A percentile compares a stretch with the other conserved stretches of the same genome.
Evolutionary conservation across 805 yeast species (phyloP).

Genomic region (Lachancea lanzarotensis): DNA sequence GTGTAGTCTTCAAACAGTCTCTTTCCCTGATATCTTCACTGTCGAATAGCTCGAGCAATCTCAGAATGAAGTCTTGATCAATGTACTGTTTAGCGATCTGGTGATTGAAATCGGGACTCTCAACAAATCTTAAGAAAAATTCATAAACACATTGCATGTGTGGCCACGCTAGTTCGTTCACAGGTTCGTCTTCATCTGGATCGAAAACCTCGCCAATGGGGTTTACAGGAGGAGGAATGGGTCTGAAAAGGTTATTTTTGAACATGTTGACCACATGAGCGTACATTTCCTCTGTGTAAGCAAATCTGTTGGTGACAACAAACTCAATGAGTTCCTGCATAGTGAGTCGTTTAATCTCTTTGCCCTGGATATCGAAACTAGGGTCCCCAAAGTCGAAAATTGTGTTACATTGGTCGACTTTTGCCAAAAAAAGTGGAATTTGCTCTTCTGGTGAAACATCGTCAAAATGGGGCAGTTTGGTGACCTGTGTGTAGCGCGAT

Average conservation of each 20-base stretch:
- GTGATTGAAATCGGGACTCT: conserved; percentile 90
- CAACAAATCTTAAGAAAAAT: conserved; percentile 85
- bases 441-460: conserved; percentile 82
- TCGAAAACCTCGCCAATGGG: conserved; percentile 95
- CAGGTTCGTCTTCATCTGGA: conserved; percentile 99
- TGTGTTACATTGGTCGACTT: conserved; percentile 89
- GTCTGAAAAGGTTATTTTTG: conserved; percentile 80
- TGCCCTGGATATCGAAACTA: conserved; percentile 83
- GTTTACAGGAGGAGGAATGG: conserved; percentile 97
- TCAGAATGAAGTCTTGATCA: conserved; percentile 82
- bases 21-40: conserved; percentile 96
- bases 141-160: conserved; percentile 97
- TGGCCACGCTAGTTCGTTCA: conserved; percentile 95
- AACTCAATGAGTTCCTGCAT: conserved; percentile 86
- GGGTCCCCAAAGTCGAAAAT: conserved; percentile 94
- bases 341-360: conserved; percentile 83
- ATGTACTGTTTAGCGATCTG: conserved; percentile 88
- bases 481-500: conserved; percentile 55
- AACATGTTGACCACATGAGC: conserved; percentile 85
- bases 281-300: conserved; percentile 87
- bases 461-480: conserved; percentile 76
- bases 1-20: conserved; percentile 88
- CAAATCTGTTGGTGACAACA: conserved; percentile 72
- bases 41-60: conserved; percentile 82
- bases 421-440: conserved; percentile 65